Percentiles rank a stretch among this genome's conserved stretches.
phyloP scores from a whole-genome alignment of 306 rosid genomes.

The Luffa acutangula region DNA sequence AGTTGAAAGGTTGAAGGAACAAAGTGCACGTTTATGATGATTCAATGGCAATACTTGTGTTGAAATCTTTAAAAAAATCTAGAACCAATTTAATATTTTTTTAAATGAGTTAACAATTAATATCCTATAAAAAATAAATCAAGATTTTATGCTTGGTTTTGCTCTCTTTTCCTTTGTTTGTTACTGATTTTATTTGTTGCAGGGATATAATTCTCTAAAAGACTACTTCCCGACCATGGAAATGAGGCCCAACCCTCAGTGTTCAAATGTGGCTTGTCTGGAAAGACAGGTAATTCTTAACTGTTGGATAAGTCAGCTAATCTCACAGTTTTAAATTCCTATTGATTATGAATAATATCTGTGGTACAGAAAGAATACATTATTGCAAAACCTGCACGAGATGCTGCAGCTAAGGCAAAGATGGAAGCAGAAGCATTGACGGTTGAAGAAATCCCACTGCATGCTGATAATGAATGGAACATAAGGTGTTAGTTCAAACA shows the following conservation, averaged over 20 bases:
- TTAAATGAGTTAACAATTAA: not conserved
- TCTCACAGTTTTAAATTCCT: not conserved
- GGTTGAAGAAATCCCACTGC: conserved; percentile 55
- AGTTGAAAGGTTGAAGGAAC: not conserved
- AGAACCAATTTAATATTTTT: not conserved
- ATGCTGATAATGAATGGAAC: conserved; percentile 87
- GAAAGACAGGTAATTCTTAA: conserved; percentile 52
- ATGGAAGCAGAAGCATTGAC: conserved; percentile 54
- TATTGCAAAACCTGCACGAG: conserved; percentile 70
- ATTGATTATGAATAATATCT: conserved; percentile 7
- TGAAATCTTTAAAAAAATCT: not conserved
- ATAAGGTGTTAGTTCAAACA: conserved; percentile 46
- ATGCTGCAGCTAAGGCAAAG: conserved; percentile 82
- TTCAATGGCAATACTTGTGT: not conserved
- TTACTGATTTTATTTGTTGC: conserved; percentile 11
- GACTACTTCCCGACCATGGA: conserved; percentile 97
- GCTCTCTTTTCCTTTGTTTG: not conserved
- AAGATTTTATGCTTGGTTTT: not conserved
- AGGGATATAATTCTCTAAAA: conserved; percentile 97
- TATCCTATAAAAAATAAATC: not conserved
- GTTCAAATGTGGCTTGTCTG: conserved; percentile 78
- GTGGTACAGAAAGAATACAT: conserved; percentile 57
- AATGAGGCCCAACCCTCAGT: conserved; percentile 98
- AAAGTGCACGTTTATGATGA: not conserved
- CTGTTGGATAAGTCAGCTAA: not conserved